Conservation (phyloP, 2,329 filamentous ascomycete genomes). For the Aureobasidium musti region DNA sequence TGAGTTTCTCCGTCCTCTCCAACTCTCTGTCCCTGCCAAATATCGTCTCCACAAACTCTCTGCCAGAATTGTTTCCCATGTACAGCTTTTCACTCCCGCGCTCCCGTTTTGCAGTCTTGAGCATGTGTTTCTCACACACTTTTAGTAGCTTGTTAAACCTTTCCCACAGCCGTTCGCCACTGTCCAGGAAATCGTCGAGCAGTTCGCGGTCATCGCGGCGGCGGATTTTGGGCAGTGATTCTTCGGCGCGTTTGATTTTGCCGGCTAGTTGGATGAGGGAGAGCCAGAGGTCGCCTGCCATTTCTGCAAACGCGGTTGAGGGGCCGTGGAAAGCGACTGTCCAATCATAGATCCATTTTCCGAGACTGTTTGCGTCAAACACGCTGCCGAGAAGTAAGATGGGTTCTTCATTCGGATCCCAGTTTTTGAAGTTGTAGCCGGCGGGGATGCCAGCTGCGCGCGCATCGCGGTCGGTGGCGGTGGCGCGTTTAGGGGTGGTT, state of each 20-base stretch:
- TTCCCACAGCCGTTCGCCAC: slow-evolving; percentile 81
- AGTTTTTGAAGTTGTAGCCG: slow-evolving; percentile 96
- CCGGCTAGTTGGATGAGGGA: slow-evolving; percentile 89
- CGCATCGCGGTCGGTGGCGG: slow-evolving; percentile 67
- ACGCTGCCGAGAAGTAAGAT: slow-evolving; percentile 94
- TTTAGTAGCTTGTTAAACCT: slow-evolving; percentile 86
- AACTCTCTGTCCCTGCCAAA: slow-evolving; percentile 91
- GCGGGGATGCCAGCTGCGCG: slow-evolving; percentile 69
- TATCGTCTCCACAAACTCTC: slow-evolving; percentile 94
- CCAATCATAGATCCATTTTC: slow-evolving; percentile 99
- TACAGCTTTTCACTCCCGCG: slow-evolving; percentile 63
- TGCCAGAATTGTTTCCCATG: slow-evolving; percentile 88
- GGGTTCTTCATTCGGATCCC: slow-evolving; percentile 91
- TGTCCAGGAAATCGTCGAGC: slow-evolving; percentile 86
- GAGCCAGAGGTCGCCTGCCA: slow-evolving; percentile 94
- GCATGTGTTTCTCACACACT: slow-evolving; percentile 92
- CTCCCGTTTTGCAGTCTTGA: slow-evolving; percentile 77
- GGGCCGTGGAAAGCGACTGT: slow-evolving; percentile 87
- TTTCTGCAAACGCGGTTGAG: slow-evolving; percentile 79
- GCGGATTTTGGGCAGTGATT: slow-evolving; percentile 71
- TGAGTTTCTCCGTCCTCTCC: slow-evolving; percentile 86
- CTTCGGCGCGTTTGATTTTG: slow-evolving; percentile 89
- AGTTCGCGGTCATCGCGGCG: slow-evolving; percentile 73
- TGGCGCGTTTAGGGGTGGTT: slow-evolving; percentile 43
- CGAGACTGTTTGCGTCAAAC: slow-evolving; percentile 94